Evolutionary conservation across 2,329 filamentous ascomycete genomes (phyloP), one percentile per base, ranked within the genome.

Genomic region (Colletotrichum camelliae): DNA sequence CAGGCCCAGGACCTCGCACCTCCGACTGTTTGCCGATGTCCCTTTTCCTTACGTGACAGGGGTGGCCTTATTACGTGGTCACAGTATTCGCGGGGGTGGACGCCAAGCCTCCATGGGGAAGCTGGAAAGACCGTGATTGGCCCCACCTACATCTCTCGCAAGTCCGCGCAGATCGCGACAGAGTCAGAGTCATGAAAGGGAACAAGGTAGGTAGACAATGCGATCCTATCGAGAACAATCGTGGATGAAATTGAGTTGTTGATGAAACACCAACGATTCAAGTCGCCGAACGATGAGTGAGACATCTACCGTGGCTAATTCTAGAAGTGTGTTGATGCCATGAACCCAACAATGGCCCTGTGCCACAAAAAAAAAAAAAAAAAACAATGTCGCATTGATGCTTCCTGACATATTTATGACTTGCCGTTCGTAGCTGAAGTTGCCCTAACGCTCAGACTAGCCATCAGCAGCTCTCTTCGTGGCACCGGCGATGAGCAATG

Each of bases 401-500:
- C 10, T 52, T n/a, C 21, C 55, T 29, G 24, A 58, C 24, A 27
- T 31, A 31, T 60, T 21, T 48, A 72, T 13, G 70, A 39, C 15
- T 52, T 18, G 15, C 69, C 69, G 12, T 77, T 76, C 7, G 77
- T 77, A 3, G 27, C 55, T 2, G 24, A 10, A 13, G 67, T 67
- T 16, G 61, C 74, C 33, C 75, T 76, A 1, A 35, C 66, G 13
- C 80, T 80, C 16, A 82, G 39, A 1, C 74, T 74, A 2, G 79
- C 74, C 81, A 82, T 82, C 79, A 4, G 57, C 9, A 0, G 75
- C 80, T 57, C 79, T 69, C 79, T 81, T 82, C 5, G 74, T 69
- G 8, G 81, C 81, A 9, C 79, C 80, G 1, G 77, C 77, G 13
- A 82, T 74, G 4, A 82, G 75, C 3, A 82, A 69, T 10, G 81